Evolutionary conservation across 768 basidiomycete species (phyloP), one percentile per base, ranked within the genome.

Genomic region (Phanerodontia chrysosporium): DNA sequence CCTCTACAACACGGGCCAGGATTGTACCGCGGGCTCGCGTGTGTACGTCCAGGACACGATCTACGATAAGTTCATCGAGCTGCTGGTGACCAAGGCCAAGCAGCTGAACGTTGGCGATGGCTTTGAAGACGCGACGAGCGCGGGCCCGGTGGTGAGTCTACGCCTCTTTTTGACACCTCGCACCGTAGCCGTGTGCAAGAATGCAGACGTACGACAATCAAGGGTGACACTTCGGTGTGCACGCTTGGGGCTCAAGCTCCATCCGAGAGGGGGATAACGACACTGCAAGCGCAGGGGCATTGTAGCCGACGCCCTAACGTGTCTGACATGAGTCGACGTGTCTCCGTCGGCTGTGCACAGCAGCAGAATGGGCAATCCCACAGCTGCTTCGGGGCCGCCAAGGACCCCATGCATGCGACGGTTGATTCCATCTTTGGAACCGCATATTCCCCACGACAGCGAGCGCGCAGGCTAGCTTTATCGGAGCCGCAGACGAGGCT

Each of bases 11-110:
- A 85, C 89, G 35, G 92, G 92, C n/a, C 92, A 96, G 73, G 91
- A 93, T 69, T 97, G 95, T 72, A 92, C 90, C 2, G 94, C 94
- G 24, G 93, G 95, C 42, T 95, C 93, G 32, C 83, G 95, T 14
- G 75, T 95, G 36, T 94, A 91, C 69, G 92, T 93, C 22, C 94
- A 98, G 69, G 89, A 94, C 55, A 80, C 81, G 24, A 79, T 95
- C 53, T 91, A 97, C 69, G 92, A 97, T 70, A 86, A 85, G 69
- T 95, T 97, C 71, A 67, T 95, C 29, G 71, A 78, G 28, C 63
- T 86, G 55, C 74, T 94, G 42, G 81, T 87, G 13, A 73, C 76
- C 22, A 87, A 87, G 69, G 85, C 87, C 21, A 84, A 87, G 66
- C 79, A 81, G 62, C 80, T 86, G 62, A 79, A 83, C 55, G 82